Evolutionary conservation across 1,284 basidiomycete genomes (phyloP), one percentile per base, ranked within the genome.

Genomic region (Irpex lacteus): DNA sequence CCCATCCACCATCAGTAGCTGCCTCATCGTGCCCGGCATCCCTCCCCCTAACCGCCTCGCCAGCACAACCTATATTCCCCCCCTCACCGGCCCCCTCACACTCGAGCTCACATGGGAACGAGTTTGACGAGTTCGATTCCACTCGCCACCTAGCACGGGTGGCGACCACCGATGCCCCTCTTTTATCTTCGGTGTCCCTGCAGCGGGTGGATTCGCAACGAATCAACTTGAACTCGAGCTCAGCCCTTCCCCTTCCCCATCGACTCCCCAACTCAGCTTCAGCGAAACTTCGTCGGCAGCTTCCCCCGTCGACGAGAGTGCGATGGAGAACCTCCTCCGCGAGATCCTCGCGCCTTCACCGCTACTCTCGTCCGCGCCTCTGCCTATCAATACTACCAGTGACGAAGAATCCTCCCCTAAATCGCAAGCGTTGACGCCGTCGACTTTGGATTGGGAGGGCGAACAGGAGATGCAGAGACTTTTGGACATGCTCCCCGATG

Each of bases 81-180:
- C 76, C 83, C 40, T 84, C 86, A 34, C 85, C 86, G 56, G 77
- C 83, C 11, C 78, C 80, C 8, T 82, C 85, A 34, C 82, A 73
- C 64, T 68, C 73, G 73, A 74, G 70, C 66, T 70, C 72, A 26
- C 63, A 66, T 54, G 65, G 69, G 62, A 71, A 67, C 63, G 68
- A 74, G 68, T 69, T 75, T 72, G 76, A 74, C 62, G 75, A 76
- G 70, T 76, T 76, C 75, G 82, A 88, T 75, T 79, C 89, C 86
- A 90, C 91, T 94, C 86, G 91, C 91, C 92, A 94, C 88, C 88
- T 90, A 89, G 91, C 91, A 94, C 91, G 91, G 91, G 89, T 94
- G 92, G 91, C 85, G 91, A 87, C 82, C 86, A 84, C 83, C 81
- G 82, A 79, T 76, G 78, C 76, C 74, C 77, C 81, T 77, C 74